A percentile compares a stretch with the other conserved stretches of the same genome.
These are phyloP conservation scores for Talaromyces sp. DNA, from an alignment of 2,329 filamentous ascomycete genomes.

Conservation along the genomic window DNA sequence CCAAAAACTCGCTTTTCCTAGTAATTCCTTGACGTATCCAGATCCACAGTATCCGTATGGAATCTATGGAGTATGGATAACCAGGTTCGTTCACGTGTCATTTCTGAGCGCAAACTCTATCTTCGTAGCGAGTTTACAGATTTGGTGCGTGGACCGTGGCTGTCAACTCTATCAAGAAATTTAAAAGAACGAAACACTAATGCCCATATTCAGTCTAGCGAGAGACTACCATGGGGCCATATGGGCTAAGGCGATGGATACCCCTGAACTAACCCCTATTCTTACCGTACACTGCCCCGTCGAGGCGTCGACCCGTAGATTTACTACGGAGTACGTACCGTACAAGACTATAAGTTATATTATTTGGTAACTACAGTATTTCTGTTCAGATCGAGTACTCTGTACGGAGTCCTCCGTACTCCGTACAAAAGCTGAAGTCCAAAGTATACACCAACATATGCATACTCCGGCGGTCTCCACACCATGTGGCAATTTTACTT, in stretches of 20 bases:
- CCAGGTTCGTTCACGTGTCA: background rate
- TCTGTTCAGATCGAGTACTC: background rate
- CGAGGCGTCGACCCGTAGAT: background rate
- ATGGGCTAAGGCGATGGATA: background rate
- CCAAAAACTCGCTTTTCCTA: background rate
- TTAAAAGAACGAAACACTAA: background rate
- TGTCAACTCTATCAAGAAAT: background rate
- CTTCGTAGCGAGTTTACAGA: background rate
- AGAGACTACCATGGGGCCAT: background rate
- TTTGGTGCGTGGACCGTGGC: background rate
- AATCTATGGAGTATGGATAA: background rate
- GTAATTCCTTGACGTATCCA: background rate
- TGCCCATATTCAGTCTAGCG: background rate
- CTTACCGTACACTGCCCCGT: background rate
- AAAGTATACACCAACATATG: background rate
- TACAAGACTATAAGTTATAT: background rate
- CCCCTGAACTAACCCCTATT: conserved; percentile 11
- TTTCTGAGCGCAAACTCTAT: background rate
- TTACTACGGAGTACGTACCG: background rate
- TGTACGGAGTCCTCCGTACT: background rate
- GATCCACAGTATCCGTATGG: background rate
- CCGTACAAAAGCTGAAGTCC: background rate
- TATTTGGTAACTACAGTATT: background rate
- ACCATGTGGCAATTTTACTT: conserved; percentile 1
- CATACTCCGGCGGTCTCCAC: background rate